Evolutionary conservation across 331 rosid species (phyloP), one percentile per base, ranked within the genome.

Genomic region (Stylosanthes scabra): DNA sequence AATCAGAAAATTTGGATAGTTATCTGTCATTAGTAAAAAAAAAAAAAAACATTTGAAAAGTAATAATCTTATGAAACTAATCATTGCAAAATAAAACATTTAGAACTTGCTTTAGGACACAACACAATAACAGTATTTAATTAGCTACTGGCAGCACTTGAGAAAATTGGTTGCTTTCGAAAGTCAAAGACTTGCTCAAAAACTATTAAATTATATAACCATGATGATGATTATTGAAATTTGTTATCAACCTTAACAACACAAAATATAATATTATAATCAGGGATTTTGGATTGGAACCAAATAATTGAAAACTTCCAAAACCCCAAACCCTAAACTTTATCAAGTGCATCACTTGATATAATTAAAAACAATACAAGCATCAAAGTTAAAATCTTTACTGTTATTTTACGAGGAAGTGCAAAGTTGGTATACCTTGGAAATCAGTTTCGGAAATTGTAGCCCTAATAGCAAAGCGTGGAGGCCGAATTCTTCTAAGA

Each of bases 391-490:
- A 0, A 39, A 7, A 29, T 29, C 59, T 83, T 78, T 10, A 20
- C 15, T 14, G 45, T 28, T n/a, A 9, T 9, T 20, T 2, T 25
- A 0, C 2, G 2, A 1, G 44, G 68, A 79, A 41, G 1, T 2
- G 28, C 44, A 5, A 31, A 3, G 65, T 66, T 55, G 9, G 42
- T 29, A 70, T 71, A 89, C 97, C 93, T 79, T 81, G 96, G 78
- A 81, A 85, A 69, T 77, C 83, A 55, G 84, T 49, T 66, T 55
- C 81, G 49, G 82, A 74, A 27, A 65, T 80, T 45, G 77, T 83
- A 85, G 86, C 77, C 31, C 69, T 84, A 58, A 83, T 44, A 44
- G 65, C 42, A 70, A 78, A 72, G 59, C 56, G 82, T n/a, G 40
- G 50, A 15, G 28, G 9, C 4, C 28, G 58, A 25, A 2, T 61